Base-by-base conservation (phyloP, 768 basidiomycete genomes). In the Mycena pura region DNA sequence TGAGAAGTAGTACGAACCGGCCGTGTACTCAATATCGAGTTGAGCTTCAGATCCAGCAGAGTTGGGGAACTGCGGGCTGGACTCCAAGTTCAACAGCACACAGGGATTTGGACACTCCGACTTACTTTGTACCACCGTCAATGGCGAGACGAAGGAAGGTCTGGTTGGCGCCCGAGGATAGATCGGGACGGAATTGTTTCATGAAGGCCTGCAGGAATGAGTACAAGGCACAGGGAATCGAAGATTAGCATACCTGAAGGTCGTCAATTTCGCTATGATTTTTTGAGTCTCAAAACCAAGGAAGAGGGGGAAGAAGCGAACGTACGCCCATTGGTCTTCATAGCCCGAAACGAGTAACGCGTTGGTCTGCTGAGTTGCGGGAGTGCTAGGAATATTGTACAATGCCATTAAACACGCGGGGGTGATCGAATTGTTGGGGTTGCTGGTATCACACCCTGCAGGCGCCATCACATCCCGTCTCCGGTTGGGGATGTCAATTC, bases 1-100 rank as follows among this genome's bases (percentile, higher is more conserved):
- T 81, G 80, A 62, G 75, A 27, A 13, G 17, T 53, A 53, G 29
- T 45, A 50, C 50, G 39, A 32, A 60, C 59, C 59, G 1, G 51
- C 45, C 21, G 51, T 44, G 39, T 60, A 60, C 44, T 60, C 51
- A 28, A 60, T 40, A 60, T 60, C 58, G 3, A 60, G 40, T 19
- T 60, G 31, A 40, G 69, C 69, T 40, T 67, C 66, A 15, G 34
- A 36, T 41, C 57, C 57, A 22, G 60, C 64, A 6, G 34, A 31
- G 34, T 40, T 43, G 3, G 62, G 50, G 32, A 43, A 39, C 41
- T 68, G 67, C 27, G 56, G 55, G 53, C 63, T 68, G 24, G n/a
- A n/a, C n/a, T n/a, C n/a, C n/a, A n/a, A n/a, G n/a, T n/a, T n/a
- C n/a, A n/a, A n/a, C n/a, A n/a, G n/a, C n/a, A n/a, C n/a, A n/a